Conservation (phyloP, 495 filamentous ascomycete genomes). For the Neurospora hispaniola region DNA sequence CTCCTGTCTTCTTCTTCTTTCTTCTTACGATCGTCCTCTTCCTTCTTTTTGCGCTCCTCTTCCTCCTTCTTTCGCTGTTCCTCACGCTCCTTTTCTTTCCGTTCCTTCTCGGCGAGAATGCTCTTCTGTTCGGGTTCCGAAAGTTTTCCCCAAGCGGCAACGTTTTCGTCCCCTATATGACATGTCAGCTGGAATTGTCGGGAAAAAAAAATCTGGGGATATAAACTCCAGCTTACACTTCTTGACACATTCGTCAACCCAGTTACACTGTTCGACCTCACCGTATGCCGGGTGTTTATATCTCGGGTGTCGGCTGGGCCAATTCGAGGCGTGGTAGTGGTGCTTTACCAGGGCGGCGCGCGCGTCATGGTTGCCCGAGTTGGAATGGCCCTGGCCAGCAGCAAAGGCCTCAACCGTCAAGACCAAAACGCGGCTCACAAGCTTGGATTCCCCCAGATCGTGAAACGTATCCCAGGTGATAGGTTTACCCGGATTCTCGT, state of each 20-base stretch:
- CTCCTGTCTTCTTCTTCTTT: constrained; percentile 3
- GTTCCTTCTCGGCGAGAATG: constrained; percentile 33
- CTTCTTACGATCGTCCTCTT: constrained; percentile 9
- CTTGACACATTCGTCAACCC: constrained; percentile 47
- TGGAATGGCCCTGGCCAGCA: constrained; percentile 53
- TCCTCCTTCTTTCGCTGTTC: constrained; percentile 16
- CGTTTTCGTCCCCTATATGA: constrained; percentile 34
- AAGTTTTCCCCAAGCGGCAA: constrained; percentile 36
- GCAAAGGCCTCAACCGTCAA: constrained; percentile 54
- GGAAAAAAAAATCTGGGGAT: neutral
- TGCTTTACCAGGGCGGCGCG: constrained; percentile 48
- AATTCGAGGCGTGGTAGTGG: constrained; percentile 54
- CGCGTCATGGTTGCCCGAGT: constrained; percentile 51
- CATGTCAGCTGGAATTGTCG: neutral
- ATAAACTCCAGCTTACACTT: constrained; percentile 21
- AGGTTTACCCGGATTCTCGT: constrained; percentile 9
- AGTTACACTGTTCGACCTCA: constrained; percentile 55
- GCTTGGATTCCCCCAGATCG: constrained; percentile 44
- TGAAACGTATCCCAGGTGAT: constrained; percentile 49
- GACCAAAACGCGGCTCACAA: constrained; percentile 46
- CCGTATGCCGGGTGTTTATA: constrained; percentile 50
- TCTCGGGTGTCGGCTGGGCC: constrained; percentile 49
- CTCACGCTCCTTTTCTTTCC: constrained; percentile 16
- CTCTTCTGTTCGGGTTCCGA: constrained; percentile 36
- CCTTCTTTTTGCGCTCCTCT: constrained; percentile 9